Base-by-base conservation (phyloP, 495 filamentous ascomycete genomes). In the Rusavskia elegans region DNA sequence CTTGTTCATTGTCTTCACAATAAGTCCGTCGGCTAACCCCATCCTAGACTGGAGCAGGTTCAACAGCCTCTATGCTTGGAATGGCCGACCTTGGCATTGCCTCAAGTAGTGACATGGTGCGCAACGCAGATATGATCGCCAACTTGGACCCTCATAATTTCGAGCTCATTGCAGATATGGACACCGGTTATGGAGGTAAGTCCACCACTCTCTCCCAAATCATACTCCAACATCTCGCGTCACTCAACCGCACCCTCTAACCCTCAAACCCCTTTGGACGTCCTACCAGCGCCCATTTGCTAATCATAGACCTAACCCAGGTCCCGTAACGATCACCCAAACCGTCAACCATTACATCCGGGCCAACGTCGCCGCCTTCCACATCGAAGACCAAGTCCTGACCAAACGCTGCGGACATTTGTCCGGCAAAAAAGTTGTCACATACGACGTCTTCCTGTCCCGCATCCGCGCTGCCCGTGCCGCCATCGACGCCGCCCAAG, bases 81-180 rank as follows among this genome's bases (percentile, higher is more conserved):
- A 71, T 75, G 66, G 75, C 82, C 1, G 83, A 85, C 60, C 70
- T 85, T 1, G 81, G 80, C n/a, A 61, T 85, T 5, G 75, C 69
- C 0, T 74, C 74, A 25, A 68, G 79, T 48, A 72, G 78, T 58
- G 82, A 87, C 61, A 85, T 85, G 81, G 61, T 68, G 29, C 69
- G 68, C 49, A 78, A 84, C 57, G 81, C 81, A 0, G 68, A 73
- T 45, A 83, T 83, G 76, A 79, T 87, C 50, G 78, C 80, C 42
- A 72, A 71, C 52, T 66, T 86, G 35, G 69, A 81, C 54, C 77
- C 77, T 0, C 63, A 63, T 30, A 68, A 73, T 0, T 70, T 72
- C 2, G 79, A 80, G 0, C 56, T 85, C 5, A 84, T 87, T 60
- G 82, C 82, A n/a, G 82, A 85, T 57, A 80, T 79, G 56, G 82